A percentile compares a stretch with the other conserved stretches of the same genome.
phyloP scores from a whole-genome alignment of 192 early-diverging fungal genomes.

The Backusella psychrophila region DNA sequence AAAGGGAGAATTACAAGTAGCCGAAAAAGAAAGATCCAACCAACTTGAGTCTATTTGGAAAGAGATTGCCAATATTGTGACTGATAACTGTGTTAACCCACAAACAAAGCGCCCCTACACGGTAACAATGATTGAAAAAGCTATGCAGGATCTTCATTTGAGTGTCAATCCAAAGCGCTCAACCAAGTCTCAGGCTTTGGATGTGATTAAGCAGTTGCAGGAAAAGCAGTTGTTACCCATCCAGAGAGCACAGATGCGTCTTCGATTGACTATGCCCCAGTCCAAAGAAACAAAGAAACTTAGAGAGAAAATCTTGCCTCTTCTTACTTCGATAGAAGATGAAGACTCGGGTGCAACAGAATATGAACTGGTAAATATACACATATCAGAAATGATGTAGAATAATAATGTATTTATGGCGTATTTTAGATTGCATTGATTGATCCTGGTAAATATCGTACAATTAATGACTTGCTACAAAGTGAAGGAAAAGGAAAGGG shows the following conservation, averaged over 20 bases:
- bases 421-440: slow-evolving; percentile 66
- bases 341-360: slow-evolving; percentile 78
- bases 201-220: slow-evolving; percentile 92
- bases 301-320: slow-evolving; percentile 65
- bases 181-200: slow-evolving; percentile 92
- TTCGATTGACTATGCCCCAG: slow-evolving; percentile 72
- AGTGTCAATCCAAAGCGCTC: slow-evolving; percentile 85
- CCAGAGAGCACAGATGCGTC: slow-evolving; percentile 89
- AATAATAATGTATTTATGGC: not conserved
- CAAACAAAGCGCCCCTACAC: slow-evolving; percentile 93
- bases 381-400: not conserved
- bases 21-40: slow-evolving; percentile 91
- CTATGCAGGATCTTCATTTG: slow-evolving; percentile 92
- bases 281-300: slow-evolving; percentile 88
- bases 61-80: slow-evolving; percentile 95
- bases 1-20: slow-evolving; percentile 97
- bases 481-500: slow-evolving; percentile 86
- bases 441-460: slow-evolving; percentile 91
- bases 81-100: slow-evolving; percentile 96
- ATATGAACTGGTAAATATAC: slow-evolving; percentile 72
- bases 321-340: slow-evolving; percentile 69
- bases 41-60: slow-evolving; percentile 77
- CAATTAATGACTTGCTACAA: slow-evolving; percentile 81
- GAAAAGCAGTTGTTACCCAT: slow-evolving; percentile 90
- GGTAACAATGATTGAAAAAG: slow-evolving; percentile 98